Evolutionary conservation across 2,329 filamentous ascomycete species (phyloP), one percentile per base, ranked within the genome.

Genomic region (Diatrype stigma): DNA sequence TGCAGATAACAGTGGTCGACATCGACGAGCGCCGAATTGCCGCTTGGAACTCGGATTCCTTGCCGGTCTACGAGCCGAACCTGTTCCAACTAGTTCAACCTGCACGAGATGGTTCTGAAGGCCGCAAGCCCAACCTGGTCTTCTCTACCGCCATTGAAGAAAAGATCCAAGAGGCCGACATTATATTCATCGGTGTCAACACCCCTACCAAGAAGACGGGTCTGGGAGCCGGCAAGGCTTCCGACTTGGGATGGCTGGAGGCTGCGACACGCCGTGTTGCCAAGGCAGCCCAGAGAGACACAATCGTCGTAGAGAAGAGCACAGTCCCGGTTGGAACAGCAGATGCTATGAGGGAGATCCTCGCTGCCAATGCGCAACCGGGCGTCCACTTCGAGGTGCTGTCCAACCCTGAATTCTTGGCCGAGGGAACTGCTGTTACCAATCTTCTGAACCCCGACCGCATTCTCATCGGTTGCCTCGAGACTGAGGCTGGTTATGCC

Each of bases 331-430:
- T 86, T 65, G 76, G 85, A 54, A 91, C 88, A 5, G 86, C 87
- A 2, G 79, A 89, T 58, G 79, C 84, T 30, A 82, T 91, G 37
- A 77, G 80, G 59, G 79, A 85, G 57, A 89, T 84, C 57, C 83
- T 90, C 70, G 68, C 76, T 65, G 45, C 26, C 40, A 28, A 22
- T 21, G 45, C 35, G 14, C n/a, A 47, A 26, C 21, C 14, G 17
- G 79, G 78, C 17, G 75, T 84, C 12, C 77, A 79, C 54, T 91
- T 91, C 63, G 86, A 91, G 64, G 82, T 92, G 50, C 78, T 92
- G 23, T 90, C 87, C 44, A 92, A 92, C 69, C 89, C 89, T 6
- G 89, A 93, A 66, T 93, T 92, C 64, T 73, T 93, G 42, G 85
- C 89, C 23, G 88, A 89, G 57, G 89, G 89, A 48, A 90, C 86